Percentiles rank a stretch among this genome's conserved stretches.
Conservation (phyloP, 768 basidiomycete genomes). For the Collybia sordida region DNA sequence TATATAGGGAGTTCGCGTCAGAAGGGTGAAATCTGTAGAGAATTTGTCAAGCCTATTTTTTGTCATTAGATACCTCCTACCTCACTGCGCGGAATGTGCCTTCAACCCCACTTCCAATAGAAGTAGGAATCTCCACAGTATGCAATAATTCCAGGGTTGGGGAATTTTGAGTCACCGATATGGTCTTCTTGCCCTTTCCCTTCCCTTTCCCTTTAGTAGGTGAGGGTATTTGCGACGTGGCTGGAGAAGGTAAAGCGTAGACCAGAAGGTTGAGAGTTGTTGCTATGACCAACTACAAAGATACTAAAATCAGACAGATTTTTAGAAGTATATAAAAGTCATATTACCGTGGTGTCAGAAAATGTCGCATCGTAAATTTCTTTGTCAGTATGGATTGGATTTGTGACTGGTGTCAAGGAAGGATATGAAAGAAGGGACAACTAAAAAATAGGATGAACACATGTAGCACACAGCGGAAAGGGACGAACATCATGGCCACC, state of each 20-base stretch:
- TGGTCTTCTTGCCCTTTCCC: constrained; percentile 32
- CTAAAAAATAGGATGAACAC: constrained; percentile 27
- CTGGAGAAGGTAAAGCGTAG: constrained; percentile 49
- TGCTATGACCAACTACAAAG: constrained; percentile 58
- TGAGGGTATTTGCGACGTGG: constrained; percentile 13
- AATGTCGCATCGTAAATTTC: constrained; percentile 90
- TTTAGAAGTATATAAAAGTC: constrained; percentile 8
- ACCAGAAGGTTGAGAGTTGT: constrained; percentile 65
- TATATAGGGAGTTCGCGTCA: constrained; percentile 56
- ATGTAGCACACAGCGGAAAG: constrained; percentile 11
- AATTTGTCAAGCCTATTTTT: not conserved
- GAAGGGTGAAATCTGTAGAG: constrained; percentile 54
- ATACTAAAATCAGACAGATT: not conserved
- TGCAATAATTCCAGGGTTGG: constrained; percentile 35
- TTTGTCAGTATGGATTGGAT: constrained; percentile 57
- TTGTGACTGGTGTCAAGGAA: constrained; percentile 46
- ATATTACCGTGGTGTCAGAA: constrained; percentile 61
- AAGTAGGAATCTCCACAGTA: constrained; percentile 53
- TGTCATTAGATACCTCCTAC: constrained; percentile 16
- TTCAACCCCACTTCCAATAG: constrained; percentile 42
- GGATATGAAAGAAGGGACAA: constrained; percentile 70
- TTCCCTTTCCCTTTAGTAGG: constrained; percentile 42
- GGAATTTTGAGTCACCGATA: constrained; percentile 5
- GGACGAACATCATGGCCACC: constrained; percentile 67
- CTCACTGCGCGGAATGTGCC: constrained; percentile 68